Conservation (phyloP, 257 asterid species). For the Nicotiana tabacum region DNA sequence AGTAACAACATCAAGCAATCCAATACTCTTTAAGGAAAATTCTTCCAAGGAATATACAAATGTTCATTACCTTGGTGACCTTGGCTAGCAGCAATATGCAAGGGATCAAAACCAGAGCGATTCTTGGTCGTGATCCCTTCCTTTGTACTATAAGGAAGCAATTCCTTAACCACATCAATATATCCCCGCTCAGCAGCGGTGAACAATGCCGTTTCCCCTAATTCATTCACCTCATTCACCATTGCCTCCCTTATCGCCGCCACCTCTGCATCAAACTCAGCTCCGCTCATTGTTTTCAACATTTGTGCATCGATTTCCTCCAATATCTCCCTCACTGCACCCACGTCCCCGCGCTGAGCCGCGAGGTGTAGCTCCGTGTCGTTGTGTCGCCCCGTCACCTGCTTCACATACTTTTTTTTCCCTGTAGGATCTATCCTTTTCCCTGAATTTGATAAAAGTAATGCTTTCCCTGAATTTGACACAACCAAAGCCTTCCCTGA, state of each 20-base stretch:
- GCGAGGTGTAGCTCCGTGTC: slow-evolving; percentile 91
- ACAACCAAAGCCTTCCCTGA: slow-evolving; percentile 45
- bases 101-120: slow-evolving; percentile 47
- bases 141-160: slow-evolving; percentile 41
- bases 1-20: background rate
- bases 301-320: slow-evolving; percentile 68
- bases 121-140: slow-evolving; percentile 44
- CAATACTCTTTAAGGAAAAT: background rate
- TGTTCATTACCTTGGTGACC: slow-evolving; percentile 46
- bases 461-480: slow-evolving; percentile 56
- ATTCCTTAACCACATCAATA: slow-evolving; percentile 38
- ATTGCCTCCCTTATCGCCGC: slow-evolving; percentile 49
- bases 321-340: slow-evolving; percentile 57
- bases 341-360: slow-evolving; percentile 71
- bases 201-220: slow-evolving; percentile 57
- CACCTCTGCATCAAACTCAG: slow-evolving; percentile 53
- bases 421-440: slow-evolving; percentile 37
- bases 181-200: slow-evolving; percentile 48
- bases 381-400: slow-evolving; percentile 84
- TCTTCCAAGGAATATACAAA: background rate
- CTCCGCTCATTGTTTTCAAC: slow-evolving; percentile 44
- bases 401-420: slow-evolving; percentile 75
- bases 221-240: slow-evolving; percentile 57
- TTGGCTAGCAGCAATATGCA: slow-evolving; percentile 58
- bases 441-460: slow-evolving; percentile 63